These are phyloP conservation scores for Thraustochytrium sp. DNA, from an alignment of 352 stramenopile genomes.

Conservation along the genomic window DNA sequence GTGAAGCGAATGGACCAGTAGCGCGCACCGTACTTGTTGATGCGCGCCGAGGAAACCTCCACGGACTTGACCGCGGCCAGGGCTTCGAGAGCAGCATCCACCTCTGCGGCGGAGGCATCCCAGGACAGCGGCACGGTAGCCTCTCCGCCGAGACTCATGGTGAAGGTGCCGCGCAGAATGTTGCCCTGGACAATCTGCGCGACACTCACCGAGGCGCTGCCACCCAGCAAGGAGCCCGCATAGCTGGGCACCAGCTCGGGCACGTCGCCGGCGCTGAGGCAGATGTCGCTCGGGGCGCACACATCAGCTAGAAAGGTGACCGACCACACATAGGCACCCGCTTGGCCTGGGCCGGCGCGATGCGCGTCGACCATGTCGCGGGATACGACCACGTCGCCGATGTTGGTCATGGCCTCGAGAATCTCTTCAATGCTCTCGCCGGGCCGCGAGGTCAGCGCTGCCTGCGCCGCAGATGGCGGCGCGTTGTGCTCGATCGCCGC, in stretches of 20 bases:
- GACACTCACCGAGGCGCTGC: slow-evolving; percentile 38
- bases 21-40: slow-evolving; percentile 87
- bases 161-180: slow-evolving; percentile 55
- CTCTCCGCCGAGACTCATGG: slow-evolving; percentile 48
- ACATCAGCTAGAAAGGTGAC: slow-evolving; percentile 85
- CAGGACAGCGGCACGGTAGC: slow-evolving; percentile 59
- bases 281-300: slow-evolving; percentile 8
- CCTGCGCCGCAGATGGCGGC: slow-evolving; percentile 72
- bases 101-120: slow-evolving; percentile 52
- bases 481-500: slow-evolving; percentile 83
- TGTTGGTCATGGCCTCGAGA: slow-evolving; percentile 81
- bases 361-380: slow-evolving; percentile 69
- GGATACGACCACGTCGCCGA: slow-evolving; percentile 85
- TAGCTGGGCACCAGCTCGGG: background rate
- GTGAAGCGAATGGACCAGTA: slow-evolving; percentile 89
- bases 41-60: slow-evolving; percentile 64
- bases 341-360: slow-evolving; percentile 52
- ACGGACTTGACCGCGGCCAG: slow-evolving; percentile 61
- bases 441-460: slow-evolving; percentile 59
- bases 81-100: slow-evolving; percentile 62
- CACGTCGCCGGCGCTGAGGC: slow-evolving; percentile 45
- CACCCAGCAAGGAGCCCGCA: slow-evolving; percentile 51
- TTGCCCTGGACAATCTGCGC: slow-evolving; percentile 52
- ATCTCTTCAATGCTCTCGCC: slow-evolving; percentile 90
- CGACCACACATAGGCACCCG: slow-evolving; percentile 85